These are phyloP conservation scores for Picea sitchensis DNA, from an alignment of 75 land plant species.

Conservation along the genomic window DNA sequence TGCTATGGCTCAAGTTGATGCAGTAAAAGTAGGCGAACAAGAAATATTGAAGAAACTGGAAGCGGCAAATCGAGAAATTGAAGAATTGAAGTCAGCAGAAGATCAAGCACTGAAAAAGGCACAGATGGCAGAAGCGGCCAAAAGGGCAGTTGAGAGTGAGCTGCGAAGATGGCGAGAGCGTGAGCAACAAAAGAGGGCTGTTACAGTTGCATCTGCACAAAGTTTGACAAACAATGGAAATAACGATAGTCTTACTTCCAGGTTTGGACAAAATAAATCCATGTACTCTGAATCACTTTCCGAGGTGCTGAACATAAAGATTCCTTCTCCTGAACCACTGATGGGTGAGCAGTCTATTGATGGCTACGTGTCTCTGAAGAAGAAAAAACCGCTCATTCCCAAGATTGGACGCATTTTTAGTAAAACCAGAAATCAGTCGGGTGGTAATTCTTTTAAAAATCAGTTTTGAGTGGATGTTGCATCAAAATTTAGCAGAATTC, in stretches of 20 bases:
- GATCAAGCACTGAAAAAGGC: conserved; percentile 68
- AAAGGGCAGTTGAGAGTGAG: conserved; percentile 66
- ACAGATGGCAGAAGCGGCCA: conserved; percentile 92
- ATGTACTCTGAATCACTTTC: conserved; percentile 8
- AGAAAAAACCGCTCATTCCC: conserved; percentile 41
- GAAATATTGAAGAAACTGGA: conserved; percentile 65
- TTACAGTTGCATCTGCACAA: background rate
- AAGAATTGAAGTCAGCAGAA: conserved; percentile 44
- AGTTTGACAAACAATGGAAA: background rate
- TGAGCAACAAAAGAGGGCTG: conserved; percentile 58
- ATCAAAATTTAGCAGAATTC: too few species aligned
- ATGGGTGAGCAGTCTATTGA: conserved; percentile 20
- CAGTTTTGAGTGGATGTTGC: conserved; percentile 3
- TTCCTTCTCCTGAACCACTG: conserved; percentile 2
- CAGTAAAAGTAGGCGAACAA: conserved; percentile 80
- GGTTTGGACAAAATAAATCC: conserved; percentile 16
- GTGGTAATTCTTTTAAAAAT: conserved; percentile 30
- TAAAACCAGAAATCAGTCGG: conserved; percentile 40
- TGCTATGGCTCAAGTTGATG: conserved; percentile 86
- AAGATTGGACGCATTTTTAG: conserved; percentile 51
- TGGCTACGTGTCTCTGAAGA: conserved; percentile 3
- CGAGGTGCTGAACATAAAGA: conserved; percentile 5
- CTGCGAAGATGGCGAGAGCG: conserved; percentile 41
- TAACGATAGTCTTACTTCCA: conserved; percentile 15
- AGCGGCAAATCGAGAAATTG: conserved; percentile 48